Evolutionary conservation across 139 green algal species (phyloP), one percentile per base, ranked within the genome.

Genomic region (Picochlorum sp.): DNA sequence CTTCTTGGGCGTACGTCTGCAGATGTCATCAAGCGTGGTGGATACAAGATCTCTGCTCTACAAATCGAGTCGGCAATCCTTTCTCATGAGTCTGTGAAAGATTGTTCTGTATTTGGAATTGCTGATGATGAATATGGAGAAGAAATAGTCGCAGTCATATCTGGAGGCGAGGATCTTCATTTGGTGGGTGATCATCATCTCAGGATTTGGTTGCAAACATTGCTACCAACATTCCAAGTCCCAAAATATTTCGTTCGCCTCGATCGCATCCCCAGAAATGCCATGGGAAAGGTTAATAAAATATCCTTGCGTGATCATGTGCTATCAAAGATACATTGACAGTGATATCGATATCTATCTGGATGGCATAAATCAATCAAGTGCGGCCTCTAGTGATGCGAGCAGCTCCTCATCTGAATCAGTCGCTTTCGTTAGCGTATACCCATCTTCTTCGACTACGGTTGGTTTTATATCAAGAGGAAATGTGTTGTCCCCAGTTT

Each of bases 201-300:
- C 55, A 50, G 28, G 10, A 39, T 16, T 8, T 89, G 78, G 78
- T 67, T 64, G 8, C n/a, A 30, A 1, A 40, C 69, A 3, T 36
- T 50, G n/a, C 60, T 94, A 53, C 61, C 89, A 13, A 30, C 58
- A 0, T 93, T 95, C 54, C 84, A 95, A 58, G 32, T 87, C 22
- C 84, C 85, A 1, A 37, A 39, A 18, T 14, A 36, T 20, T n/a
- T 91, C 20, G 7, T 52, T n/a, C 1, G 85, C 33, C 52, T 93
- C 9, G 57, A 73, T 0, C 33, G 57, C 3, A 75, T 98, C 25
- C 88, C 83, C 0, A 67, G 91, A 29, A 98, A 98, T 55, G 85
- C 89, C 2, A 96, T 98, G 91, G 91, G 91, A 49, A 98, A 98
- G 64, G 72, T 98, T 9, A 97, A 96, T 80, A 96, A 96, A 63